phyloP scores from a whole-genome alignment of 805 yeast species.

The Yarrowia deformans region DNA sequence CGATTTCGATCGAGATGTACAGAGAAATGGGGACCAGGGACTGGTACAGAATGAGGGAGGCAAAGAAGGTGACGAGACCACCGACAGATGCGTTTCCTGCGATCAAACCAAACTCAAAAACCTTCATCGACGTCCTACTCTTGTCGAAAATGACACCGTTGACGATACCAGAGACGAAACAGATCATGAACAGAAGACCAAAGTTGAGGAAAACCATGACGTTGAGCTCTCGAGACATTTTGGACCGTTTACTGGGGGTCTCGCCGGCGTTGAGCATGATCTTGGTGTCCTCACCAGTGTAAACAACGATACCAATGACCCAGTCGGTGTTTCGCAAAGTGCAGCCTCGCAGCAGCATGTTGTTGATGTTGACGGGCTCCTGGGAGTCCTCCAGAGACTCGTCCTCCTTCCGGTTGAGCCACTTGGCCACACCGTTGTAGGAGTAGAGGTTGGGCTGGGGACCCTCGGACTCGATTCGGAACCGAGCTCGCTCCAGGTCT shows the following conservation, averaged over 20 bases:
- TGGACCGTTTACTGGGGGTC: constrained; percentile 77
- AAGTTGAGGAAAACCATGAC: constrained; percentile 72
- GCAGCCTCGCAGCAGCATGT: constrained; percentile 75
- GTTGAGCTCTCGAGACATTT: constrained; percentile 73
- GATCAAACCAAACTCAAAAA: constrained; percentile 69
- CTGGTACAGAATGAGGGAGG: constrained; percentile 76
- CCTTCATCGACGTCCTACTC: constrained; percentile 56
- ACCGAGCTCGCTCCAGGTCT: constrained; percentile 64
- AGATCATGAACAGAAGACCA: constrained; percentile 64
- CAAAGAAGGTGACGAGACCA: constrained; percentile 76
- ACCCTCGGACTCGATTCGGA: constrained; percentile 72
- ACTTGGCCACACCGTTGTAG: constrained; percentile 71
- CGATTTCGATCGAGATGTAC: constrained; percentile 79
- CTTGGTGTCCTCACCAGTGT: constrained; percentile 79
- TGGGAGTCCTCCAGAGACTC: constrained; percentile 70
- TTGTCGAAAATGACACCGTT: constrained; percentile 69
- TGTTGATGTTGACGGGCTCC: constrained; percentile 71
- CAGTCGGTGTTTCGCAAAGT: constrained; percentile 77
- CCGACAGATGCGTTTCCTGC: constrained; percentile 68
- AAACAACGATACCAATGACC: constrained; percentile 74
- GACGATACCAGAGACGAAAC: constrained; percentile 73
- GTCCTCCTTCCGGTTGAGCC: constrained; percentile 58
- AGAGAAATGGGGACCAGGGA: constrained; percentile 81
- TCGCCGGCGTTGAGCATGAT: constrained; percentile 81
- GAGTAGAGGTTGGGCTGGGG: constrained; percentile 70